Base-by-base conservation (phyloP, 2,329 filamentous ascomycete species). In the Hirsutella thompsonii region DNA sequence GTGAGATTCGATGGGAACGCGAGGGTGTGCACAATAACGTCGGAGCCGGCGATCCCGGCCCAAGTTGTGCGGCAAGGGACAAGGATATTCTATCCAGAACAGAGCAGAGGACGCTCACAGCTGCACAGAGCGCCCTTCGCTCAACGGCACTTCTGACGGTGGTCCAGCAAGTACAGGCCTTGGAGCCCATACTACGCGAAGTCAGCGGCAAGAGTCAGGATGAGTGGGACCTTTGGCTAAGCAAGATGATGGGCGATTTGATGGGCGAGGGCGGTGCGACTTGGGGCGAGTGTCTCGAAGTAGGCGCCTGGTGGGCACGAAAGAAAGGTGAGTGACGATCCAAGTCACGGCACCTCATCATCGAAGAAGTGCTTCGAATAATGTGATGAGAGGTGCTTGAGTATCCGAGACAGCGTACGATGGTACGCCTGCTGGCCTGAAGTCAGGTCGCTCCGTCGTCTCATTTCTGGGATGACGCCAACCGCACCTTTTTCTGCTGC, bases 221-320 rank as follows among this genome's bases (percentile, higher is more conserved):
- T 50, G 89, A 95, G 63, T 95, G 88, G 88, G 84, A 93, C 58
- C 70, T 78, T 34, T 95, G 89, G 89, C 78, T 84, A 63, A 79
- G 81, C 33, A 85, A 81, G 60, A 85, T 94, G 82, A 90, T 87
- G 72, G 75, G 76, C 37, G 83, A 92, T 59, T 62, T 95, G 53
- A 72, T 94, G 55, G 79, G 82, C 57, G 81, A 90, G 45, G 80
- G 79, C 41, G 84, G 85, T 18, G 81, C 84, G 16, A 79, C 76
- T 37, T 88, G 79, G 67, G 88, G 89, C 37, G 89, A 95, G 60
- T 94, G 87, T 60, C 64, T 95, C 18, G 86, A 77, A 53, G 78
- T 88, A 48, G 85, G 90, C 30, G 92, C 88, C 59, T 95, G 89
- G 68, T 92, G 81, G 59, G 93, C 80, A 45, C 87, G 81, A 62